Base-by-base conservation (phyloP, 2,329 filamentous ascomycete species). In the Nigrospora sphaerica region DNA sequence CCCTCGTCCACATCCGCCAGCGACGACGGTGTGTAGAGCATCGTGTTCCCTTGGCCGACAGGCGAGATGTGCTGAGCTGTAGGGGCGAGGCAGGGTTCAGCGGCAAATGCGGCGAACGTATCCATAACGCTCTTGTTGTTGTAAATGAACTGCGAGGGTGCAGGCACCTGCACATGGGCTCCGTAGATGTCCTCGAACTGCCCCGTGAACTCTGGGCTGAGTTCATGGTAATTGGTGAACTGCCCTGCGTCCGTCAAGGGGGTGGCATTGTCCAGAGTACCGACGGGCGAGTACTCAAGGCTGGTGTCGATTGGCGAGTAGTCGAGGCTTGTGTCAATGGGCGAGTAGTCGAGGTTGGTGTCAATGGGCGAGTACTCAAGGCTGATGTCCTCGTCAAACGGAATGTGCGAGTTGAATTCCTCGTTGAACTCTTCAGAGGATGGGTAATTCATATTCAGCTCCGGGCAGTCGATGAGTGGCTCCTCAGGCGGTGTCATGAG, bases 1-100 rank as follows among this genome's bases (percentile, higher is more conserved):
- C 75, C 77, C 56, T 88, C 84, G 49, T 89, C 85, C 23, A 81
- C 72, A 19, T 80, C 76, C 16, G 70, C 69, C 49, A 81, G 63
- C 0, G 82, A 83, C 37, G 74, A 74, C 41, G 85, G 81, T 11
- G 85, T 85, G 64, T 75, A 85, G 32, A 88, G 74, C 68, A 87
- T 86, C 2, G 81, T 69, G 49, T 85, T 82, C 33, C 77, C 75
- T 56, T 88, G 84, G 6, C 82, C 85, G 45, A 74, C 73, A 10
- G 85, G 84, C 4, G 85, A 89, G 50, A 88, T 76, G 50, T 87
- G 83, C 23, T 73, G 66, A 32, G 67, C 62, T 32, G 56, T 55
- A 48, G 58, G 61, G n/a, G 66, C 65, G 32, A 66, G 67, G 56
- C 63, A 69, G 36, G 72, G 55, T 13, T 72, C 65, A 6, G 63